phyloP scores from a whole-genome alignment of 2,329 filamentous ascomycete genomes.

The Neonectria faginata region DNA sequence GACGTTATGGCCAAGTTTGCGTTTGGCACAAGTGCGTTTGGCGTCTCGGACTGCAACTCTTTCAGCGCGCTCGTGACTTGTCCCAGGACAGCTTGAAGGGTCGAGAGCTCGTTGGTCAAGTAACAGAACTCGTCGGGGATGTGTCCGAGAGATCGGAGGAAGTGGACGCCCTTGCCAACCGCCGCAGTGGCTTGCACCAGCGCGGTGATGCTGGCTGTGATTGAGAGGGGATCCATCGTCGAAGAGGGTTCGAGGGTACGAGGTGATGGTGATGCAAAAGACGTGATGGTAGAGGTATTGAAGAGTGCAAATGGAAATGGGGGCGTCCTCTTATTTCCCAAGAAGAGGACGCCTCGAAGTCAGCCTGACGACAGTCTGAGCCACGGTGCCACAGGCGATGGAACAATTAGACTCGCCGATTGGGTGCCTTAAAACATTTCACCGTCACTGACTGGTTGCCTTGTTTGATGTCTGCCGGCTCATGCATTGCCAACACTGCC shows the following conservation, averaged over 20 bases:
- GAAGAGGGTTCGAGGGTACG: not conserved
- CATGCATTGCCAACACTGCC: too few relatives aligned
- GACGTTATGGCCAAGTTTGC: not conserved
- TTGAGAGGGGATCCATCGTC: not conserved
- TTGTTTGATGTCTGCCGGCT: too few relatives aligned
- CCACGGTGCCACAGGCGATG: not conserved
- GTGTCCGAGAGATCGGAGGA: not conserved
- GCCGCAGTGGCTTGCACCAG: not conserved
- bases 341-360: not conserved
- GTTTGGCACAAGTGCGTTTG: not conserved
- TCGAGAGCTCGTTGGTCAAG: slow-evolving; percentile 1
- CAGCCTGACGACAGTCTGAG: not conserved
- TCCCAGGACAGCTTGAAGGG: not conserved
- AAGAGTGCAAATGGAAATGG: not conserved
- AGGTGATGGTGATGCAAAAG: not conserved
- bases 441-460: too few relatives aligned
- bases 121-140: not conserved
- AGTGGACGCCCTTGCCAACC: not conserved
- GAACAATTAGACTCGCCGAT: not conserved
- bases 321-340: not conserved
- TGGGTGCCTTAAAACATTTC: too few relatives aligned
- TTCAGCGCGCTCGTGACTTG: not conserved
- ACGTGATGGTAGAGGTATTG: not conserved
- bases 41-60: not conserved
- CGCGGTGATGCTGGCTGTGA: not conserved